Percentiles rank a stretch among this genome's conserved stretches.
These are phyloP conservation scores for Cyclotella kingstonii DNA, from an alignment of 108 stramenopile genomes.

Conservation along the genomic window DNA sequence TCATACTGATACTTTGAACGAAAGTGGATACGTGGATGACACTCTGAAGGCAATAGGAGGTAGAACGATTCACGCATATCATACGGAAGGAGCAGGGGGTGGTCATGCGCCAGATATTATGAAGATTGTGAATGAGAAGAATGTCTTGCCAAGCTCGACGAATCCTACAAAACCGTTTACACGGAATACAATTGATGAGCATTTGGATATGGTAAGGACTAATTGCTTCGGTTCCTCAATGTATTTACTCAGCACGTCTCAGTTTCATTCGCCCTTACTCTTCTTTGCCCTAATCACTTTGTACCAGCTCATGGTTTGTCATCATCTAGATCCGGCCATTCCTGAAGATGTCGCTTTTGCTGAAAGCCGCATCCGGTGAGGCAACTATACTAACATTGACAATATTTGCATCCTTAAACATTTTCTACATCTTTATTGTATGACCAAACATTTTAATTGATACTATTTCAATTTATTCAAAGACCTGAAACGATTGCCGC, in stretches of 20 bases:
- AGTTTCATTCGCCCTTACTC: not conserved
- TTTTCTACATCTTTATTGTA: too few species aligned
- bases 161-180: constrained; percentile 98
- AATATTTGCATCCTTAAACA: too few species aligned
- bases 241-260: not conserved
- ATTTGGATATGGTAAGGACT: constrained; percentile 90
- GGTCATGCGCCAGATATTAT: constrained; percentile 98
- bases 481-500: constrained; percentile 97
- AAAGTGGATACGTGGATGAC: constrained; percentile 92
- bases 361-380: too few species aligned
- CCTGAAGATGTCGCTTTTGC: constrained; percentile 97
- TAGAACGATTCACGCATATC: constrained; percentile 94
- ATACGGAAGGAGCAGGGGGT: constrained; percentile 77
- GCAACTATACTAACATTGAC: too few species aligned
- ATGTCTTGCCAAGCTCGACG: constrained; percentile 94
- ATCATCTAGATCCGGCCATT: constrained; percentile 86
- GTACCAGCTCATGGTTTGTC: constrained; percentile 90
- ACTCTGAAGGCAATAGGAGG: constrained; percentile 94
- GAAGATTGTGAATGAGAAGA: constrained; percentile 87
- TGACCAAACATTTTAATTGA: too few species aligned
- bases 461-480: too few species aligned
- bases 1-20: constrained; percentile 98
- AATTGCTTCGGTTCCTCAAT: constrained; percentile 12
- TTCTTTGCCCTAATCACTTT: not conserved
- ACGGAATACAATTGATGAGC: constrained; percentile 96